Evolutionary conservation across 1,139 yeast species (phyloP).

Genomic region (Scheffersomyces quercinus): DNA sequence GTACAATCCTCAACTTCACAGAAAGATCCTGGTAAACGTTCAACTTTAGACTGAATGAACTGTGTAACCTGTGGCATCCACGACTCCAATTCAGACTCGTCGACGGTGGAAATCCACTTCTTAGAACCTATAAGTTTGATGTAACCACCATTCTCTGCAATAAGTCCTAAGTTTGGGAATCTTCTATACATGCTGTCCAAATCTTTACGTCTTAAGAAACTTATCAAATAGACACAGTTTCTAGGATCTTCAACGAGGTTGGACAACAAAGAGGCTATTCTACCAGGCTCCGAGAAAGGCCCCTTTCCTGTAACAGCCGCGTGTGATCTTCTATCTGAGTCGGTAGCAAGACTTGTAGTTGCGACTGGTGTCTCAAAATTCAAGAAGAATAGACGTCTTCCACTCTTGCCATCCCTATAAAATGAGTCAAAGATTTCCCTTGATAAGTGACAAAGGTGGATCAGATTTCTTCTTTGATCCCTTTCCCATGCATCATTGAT

Average conservation of each 20-base stretch:
- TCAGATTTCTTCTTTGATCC: slow-evolving; percentile 37
- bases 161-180: slow-evolving; percentile 70
- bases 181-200: slow-evolving; percentile 70
- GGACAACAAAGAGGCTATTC: slow-evolving; percentile 47
- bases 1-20: slow-evolving; percentile 75
- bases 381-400: slow-evolving; percentile 54
- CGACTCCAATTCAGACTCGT: slow-evolving; percentile 45
- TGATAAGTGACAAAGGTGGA: slow-evolving; percentile 27
- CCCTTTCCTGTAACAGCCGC: slow-evolving; percentile 21
- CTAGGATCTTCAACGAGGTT: slow-evolving; percentile 49
- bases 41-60: slow-evolving; percentile 66
- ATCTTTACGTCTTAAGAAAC: slow-evolving; percentile 62
- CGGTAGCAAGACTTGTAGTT: slow-evolving; percentile 18
- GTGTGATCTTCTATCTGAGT: slow-evolving; percentile 9
- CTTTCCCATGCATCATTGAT: slow-evolving; percentile 66
- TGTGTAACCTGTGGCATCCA: slow-evolving; percentile 68
- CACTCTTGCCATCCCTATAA: slow-evolving; percentile 27
- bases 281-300: slow-evolving; percentile 45
- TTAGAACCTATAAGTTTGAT: slow-evolving; percentile 54
- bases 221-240: slow-evolving; percentile 71
- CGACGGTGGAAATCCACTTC: slow-evolving; percentile 68
- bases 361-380: slow-evolving; percentile 50
- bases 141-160: slow-evolving; percentile 88
- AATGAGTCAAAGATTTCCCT: slow-evolving; percentile 35
- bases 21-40: slow-evolving; percentile 77